A percentile compares a stretch with the other conserved stretches of the same genome.
phyloP scores from a whole-genome alignment of 2,329 filamentous ascomycete species.

The Seiridium unicorne region DNA sequence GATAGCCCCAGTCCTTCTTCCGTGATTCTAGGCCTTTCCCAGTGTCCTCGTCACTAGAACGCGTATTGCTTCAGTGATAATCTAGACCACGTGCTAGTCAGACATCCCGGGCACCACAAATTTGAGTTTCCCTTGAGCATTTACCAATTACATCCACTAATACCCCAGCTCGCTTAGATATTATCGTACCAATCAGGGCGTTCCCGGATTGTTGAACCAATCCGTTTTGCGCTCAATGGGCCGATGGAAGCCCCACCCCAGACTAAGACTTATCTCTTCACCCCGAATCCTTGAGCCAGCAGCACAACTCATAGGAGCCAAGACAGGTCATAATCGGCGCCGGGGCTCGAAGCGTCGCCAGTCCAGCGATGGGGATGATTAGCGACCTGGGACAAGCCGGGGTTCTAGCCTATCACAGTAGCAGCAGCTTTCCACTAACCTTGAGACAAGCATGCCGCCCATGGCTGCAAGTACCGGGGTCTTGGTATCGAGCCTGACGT shows the following conservation, averaged over 20 bases:
- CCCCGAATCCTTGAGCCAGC: background rate
- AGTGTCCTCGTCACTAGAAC: background rate
- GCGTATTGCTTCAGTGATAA: background rate
- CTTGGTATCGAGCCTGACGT: background rate
- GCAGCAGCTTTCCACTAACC: background rate
- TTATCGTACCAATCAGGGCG: background rate
- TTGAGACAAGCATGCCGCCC: background rate
- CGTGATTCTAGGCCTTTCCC: background rate
- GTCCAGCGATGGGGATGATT: background rate
- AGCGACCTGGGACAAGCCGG: background rate
- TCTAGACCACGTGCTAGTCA: background rate
- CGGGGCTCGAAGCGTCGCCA: background rate
- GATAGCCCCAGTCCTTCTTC: background rate
- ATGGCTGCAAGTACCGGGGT: background rate
- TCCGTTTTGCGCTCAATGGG: constrained; percentile 1
- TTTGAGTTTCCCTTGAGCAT: background rate
- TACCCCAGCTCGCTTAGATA: background rate
- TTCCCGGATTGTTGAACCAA: background rate
- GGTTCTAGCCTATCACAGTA: background rate
- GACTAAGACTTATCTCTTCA: background rate
- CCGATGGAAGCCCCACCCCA: background rate
- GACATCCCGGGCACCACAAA: background rate
- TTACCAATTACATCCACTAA: no score
- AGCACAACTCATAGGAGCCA: background rate
- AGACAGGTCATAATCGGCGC: background rate